Evolutionary conservation across 768 basidiomycete genomes (phyloP).

Genomic region (Sistotremastrum niveocremeum): DNA sequence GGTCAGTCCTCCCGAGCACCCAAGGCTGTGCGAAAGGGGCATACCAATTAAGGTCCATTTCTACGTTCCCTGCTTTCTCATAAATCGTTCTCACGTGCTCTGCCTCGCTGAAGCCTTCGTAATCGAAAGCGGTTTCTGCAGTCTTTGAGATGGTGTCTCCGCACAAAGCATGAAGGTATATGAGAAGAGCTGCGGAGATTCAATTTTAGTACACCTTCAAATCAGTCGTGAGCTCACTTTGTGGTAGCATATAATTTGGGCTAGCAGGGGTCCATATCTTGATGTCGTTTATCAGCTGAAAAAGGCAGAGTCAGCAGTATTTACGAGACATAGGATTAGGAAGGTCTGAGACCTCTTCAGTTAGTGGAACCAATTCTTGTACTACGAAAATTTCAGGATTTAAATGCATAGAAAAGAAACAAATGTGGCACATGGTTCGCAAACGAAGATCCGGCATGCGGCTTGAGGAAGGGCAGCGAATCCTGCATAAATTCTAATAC

Average conservation of each 20-base stretch:
- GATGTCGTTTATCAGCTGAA: conserved; percentile 43
- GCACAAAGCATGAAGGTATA: conserved; percentile 49
- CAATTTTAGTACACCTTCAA: neutral
- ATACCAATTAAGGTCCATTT: conserved; percentile 44
- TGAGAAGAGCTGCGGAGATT: conserved; percentile 32
- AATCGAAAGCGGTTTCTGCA: conserved; percentile 43
- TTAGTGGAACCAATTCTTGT: conserved; percentile 37
- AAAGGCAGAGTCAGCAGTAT: neutral
- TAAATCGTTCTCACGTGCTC: conserved; percentile 35
- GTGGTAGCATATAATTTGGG: conserved; percentile 38
- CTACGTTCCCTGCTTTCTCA: conserved; percentile 31
- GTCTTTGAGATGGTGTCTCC: conserved; percentile 41
- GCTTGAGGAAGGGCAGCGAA: conserved; percentile 45
- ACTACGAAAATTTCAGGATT: conserved; percentile 23
- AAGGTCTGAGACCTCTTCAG: conserved; percentile 39
- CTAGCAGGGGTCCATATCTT: conserved; percentile 40
- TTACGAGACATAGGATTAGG: conserved; percentile 1
- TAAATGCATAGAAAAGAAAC: neutral
- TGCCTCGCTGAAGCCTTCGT: conserved; percentile 41
- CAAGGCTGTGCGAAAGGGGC: neutral
- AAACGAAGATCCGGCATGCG: conserved; percentile 40
- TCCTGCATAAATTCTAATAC: conserved; percentile 42
- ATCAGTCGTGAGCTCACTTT: conserved; percentile 24
- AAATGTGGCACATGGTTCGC: conserved; percentile 24
- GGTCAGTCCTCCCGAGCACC: neutral